Conservation (phyloP, 805 yeast species). For the Kazachstania bromeliacearum region DNA sequence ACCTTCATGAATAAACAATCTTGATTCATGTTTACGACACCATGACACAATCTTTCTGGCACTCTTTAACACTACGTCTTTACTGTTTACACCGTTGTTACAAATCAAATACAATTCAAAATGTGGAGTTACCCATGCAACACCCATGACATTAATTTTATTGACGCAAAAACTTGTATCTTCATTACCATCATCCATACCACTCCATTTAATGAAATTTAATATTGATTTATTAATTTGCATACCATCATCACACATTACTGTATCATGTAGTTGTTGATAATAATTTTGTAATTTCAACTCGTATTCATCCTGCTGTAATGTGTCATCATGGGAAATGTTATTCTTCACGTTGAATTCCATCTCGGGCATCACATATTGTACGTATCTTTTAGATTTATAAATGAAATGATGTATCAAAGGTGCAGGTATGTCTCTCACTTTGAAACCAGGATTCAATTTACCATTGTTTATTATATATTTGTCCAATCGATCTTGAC, state of each 20-base stretch:
- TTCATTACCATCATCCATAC: conserved; percentile 1
- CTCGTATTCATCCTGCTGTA: conserved; percentile 9
- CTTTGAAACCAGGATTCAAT: conserved; percentile 24
- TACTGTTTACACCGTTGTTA: conserved; percentile 45
- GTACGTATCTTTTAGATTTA: conserved; percentile 61
- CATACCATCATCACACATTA: conserved; percentile 21
- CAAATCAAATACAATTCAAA: conserved; percentile 53
- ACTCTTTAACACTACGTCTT: conserved; percentile 47
- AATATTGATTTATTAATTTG: conserved; percentile 33
- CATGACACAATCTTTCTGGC: conserved; percentile 61
- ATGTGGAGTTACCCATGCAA: conserved; percentile 47
- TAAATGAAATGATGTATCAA: conserved; percentile 69
- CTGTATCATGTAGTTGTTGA: conserved; percentile 20
- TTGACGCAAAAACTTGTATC: conserved; percentile 11
- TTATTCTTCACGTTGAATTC: conserved; percentile 11
- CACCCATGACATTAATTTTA: conserved; percentile 28
- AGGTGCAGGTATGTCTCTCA: conserved; percentile 47
- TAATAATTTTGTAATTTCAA: conserved; percentile 21
- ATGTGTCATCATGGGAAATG: neutral
- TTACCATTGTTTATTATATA: conserved; percentile 30
- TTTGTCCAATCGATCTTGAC: conserved; percentile 29
- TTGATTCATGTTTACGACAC: conserved; percentile 62
- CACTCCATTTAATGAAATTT: conserved; percentile 37
- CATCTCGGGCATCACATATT: conserved; percentile 25
- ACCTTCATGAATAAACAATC: conserved; percentile 69